These are phyloP conservation scores for Xylariaceae sp. DNA, from an alignment of 2,329 filamentous ascomycete genomes.

Conservation along the genomic window DNA sequence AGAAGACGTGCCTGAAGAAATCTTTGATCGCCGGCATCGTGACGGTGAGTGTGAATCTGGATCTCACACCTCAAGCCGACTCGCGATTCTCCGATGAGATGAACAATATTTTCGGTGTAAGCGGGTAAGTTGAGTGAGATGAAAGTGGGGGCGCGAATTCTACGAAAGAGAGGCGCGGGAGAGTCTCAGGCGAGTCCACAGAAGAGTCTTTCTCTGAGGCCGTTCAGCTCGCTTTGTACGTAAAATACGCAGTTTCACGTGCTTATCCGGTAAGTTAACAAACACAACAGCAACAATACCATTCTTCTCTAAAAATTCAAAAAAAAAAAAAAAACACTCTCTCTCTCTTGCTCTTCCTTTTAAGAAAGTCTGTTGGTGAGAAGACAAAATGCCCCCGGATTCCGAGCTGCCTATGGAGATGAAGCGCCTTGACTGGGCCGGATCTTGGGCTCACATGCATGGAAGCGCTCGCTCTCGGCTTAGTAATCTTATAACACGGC, in stretches of 20 bases:
- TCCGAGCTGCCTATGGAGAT: constrained; percentile 1
- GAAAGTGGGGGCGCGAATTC: background rate
- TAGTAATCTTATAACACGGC: background rate
- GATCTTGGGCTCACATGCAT: constrained; percentile 1
- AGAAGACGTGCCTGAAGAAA: constrained; percentile 29
- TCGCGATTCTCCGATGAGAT: background rate
- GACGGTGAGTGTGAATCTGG: constrained; percentile 6
- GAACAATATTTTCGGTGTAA: background rate
- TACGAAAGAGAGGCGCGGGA: too few species aligned
- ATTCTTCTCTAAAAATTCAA: too few species aligned
- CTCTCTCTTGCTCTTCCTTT: background rate
- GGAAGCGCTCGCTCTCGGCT: constrained; percentile 13
- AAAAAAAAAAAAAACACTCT: too few species aligned
- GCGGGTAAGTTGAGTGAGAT: background rate
- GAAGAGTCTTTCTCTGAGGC: too few species aligned
- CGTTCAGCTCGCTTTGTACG: too few species aligned
- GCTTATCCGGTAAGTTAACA: too few species aligned
- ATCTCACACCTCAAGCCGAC: background rate
- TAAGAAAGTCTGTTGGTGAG: background rate
- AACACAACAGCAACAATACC: too few species aligned
- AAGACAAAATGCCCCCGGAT: constrained; percentile 2
- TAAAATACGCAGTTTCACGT: too few species aligned
- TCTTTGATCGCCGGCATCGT: constrained; percentile 30
- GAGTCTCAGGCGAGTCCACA: too few species aligned
- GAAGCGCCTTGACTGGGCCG: background rate